phyloP scores from a whole-genome alignment of 2,329 filamentous ascomycete species.

The Clarireedia monteithiana region DNA sequence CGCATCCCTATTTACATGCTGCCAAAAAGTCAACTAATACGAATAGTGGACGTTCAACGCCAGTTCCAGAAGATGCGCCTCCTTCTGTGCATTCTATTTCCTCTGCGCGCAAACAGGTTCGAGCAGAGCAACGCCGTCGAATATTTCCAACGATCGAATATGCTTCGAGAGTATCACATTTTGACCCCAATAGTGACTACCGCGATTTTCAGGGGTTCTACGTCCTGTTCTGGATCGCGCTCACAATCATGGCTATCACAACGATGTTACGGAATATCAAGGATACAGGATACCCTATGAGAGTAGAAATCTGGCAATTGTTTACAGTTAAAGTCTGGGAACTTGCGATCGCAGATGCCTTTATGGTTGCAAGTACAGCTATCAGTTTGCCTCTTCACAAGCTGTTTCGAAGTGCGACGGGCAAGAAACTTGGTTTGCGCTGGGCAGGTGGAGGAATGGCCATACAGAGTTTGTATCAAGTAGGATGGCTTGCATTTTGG shows the following conservation, averaged over 20 bases:
- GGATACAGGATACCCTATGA: constrained; percentile 81
- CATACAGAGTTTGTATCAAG: constrained; percentile 77
- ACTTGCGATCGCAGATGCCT: constrained; percentile 70
- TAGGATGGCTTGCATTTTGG: constrained; percentile 74
- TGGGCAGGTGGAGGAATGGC: constrained; percentile 75
- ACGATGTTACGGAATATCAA: constrained; percentile 89
- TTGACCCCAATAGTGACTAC: constrained; percentile 87
- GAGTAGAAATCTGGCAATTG: constrained; percentile 78
- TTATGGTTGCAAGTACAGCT: constrained; percentile 74
- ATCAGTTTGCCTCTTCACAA: constrained; percentile 67
- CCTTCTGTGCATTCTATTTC: constrained; percentile 84
- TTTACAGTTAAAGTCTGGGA: constrained; percentile 88
- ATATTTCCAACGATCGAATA: constrained; percentile 93
- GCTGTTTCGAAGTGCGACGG: constrained; percentile 47
- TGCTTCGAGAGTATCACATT: constrained; percentile 84
- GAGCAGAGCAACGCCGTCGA: constrained; percentile 71
- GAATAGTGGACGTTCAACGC: constrained; percentile 70
- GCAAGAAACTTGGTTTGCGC: constrained; percentile 46
- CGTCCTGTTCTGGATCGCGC: constrained; percentile 93
- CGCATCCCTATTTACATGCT: background rate
- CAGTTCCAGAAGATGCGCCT: constrained; percentile 82
- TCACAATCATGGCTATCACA: constrained; percentile 95
- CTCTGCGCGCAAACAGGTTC: constrained; percentile 72
- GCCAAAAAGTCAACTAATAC: constrained; percentile 9
- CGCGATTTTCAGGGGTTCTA: constrained; percentile 96